Evolutionary conservation across 768 basidiomycete species (phyloP).

Genomic region (Kwoniella europaea): DNA sequence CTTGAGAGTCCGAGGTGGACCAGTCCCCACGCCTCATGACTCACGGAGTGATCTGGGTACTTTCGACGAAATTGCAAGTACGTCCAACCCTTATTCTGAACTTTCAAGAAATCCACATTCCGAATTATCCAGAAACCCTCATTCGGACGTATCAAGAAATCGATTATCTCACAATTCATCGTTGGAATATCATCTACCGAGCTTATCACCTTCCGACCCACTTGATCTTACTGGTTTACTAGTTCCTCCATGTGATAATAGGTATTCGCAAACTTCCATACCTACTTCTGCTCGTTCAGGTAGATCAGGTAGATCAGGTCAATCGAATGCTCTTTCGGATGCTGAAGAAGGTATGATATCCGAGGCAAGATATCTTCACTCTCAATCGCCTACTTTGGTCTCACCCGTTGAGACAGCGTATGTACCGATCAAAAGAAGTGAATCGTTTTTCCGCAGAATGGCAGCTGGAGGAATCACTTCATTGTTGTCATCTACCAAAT

Average conservation of each 20-base stretch:
- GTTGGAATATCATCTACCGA: conserved; percentile 58
- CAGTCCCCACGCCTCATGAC: conserved; percentile 51
- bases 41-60: conserved; percentile 43
- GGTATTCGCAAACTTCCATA: conserved; percentile 20
- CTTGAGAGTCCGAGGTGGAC: conserved; percentile 39
- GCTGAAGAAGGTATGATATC: conserved; percentile 42
- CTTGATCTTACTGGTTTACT: conserved; percentile 65
- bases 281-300: conserved; percentile 25
- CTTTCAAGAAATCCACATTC: conserved; percentile 19
- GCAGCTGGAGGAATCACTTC: conserved; percentile 41
- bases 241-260: conserved; percentile 16
- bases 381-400: conserved; percentile 27
- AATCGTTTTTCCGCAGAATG: conserved; percentile 51
- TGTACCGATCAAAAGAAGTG: conserved; percentile 69
- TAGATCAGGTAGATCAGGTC: conserved; percentile 11
- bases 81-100: conserved; percentile 27
- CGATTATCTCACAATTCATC: conserved; percentile 53
- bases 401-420: conserved; percentile 69
- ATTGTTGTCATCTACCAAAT: conserved; percentile 15
- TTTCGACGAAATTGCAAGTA: conserved; percentile 28
- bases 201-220: conserved; percentile 61
- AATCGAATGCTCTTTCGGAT: conserved; percentile 31
- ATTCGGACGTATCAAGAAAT: conserved; percentile 35
- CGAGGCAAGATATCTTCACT: conserved; percentile 18
- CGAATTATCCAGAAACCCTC: conserved; percentile 12